These are phyloP conservation scores for Zygoascus hellenicus DNA, from an alignment of 1,139 yeast species.

Conservation along the genomic window DNA sequence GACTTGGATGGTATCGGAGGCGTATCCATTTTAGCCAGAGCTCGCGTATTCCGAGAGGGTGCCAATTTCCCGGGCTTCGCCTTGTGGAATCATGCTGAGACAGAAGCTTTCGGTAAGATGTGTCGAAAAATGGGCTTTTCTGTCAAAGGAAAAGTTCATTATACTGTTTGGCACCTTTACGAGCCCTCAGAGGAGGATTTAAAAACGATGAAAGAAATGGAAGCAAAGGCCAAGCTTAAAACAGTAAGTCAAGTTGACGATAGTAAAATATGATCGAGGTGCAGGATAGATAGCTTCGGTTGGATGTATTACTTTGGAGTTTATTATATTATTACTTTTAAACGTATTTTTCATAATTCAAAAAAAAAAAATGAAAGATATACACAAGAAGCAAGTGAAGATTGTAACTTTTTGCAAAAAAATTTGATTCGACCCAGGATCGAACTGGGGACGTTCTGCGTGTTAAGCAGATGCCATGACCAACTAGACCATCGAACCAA, in stretches of 20 bases:
- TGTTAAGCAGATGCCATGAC: slow-evolving; percentile 99
- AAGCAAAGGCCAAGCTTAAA: slow-evolving; percentile 31
- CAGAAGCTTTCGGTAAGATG: slow-evolving; percentile 87
- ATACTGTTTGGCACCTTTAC: slow-evolving; percentile 87
- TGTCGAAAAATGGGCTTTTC: slow-evolving; percentile 73
- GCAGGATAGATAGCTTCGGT: too few relatives aligned
- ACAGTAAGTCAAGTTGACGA: background rate
- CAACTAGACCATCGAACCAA: slow-evolving; percentile 90
- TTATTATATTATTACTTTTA: too few relatives aligned
- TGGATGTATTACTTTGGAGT: too few relatives aligned
- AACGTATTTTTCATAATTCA: too few relatives aligned
- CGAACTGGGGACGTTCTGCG: slow-evolving; percentile 99
- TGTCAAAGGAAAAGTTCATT: slow-evolving; percentile 79
- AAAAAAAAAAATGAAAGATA: too few relatives aligned
- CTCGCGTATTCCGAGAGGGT: slow-evolving; percentile 72
- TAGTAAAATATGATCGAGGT: background rate
- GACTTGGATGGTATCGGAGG: slow-evolving; percentile 92
- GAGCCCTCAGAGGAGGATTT: slow-evolving; percentile 93
- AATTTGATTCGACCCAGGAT: slow-evolving; percentile 95
- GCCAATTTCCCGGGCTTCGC: slow-evolving; percentile 88
- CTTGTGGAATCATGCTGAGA: slow-evolving; percentile 84
- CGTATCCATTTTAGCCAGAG: slow-evolving; percentile 75
- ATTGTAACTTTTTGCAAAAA: slow-evolving; percentile 12
- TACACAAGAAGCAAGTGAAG: too few relatives aligned
- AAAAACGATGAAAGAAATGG: slow-evolving; percentile 65